Base-by-base conservation (phyloP, 1,139 yeast genomes). In the Wickerhamomyces sp. region DNA sequence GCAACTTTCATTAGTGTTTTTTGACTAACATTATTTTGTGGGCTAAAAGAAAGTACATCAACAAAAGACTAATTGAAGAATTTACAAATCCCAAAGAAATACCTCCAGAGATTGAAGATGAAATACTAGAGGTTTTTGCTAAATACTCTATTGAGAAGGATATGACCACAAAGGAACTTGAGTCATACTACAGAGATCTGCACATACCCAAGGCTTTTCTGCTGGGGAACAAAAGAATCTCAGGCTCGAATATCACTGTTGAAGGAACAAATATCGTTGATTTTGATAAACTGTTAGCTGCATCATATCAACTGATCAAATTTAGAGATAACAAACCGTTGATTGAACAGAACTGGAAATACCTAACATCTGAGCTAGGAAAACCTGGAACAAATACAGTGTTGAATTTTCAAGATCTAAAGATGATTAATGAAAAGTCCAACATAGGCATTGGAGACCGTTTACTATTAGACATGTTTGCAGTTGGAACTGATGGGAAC, bases 401-500 rank as follows among this genome's bases (percentile, higher is more conserved):
- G 37, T 46, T 60, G 43, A 59, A 66, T 35, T 40, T 67, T 16
- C 54, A 57, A 22, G 72, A 72, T 39, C 41, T 72, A 26, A 64
- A 61, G 34, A 46, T 53, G 32, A 43, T 69, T 7, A 55, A 61
- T n/a, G 49, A 54, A 8, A 52, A 52, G 18, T 48, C 65, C 6
- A 61, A 56, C 35, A 44, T 61, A 21, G 61, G 59, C 7, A 58
- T 63, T 7, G 58, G 59, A 5, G 55, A 56, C 9, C 51, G 57
- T 3, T 35, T 61, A 7, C 43, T 70, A 13, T 49, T 69, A 13
- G 72, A 68, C 33, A 72, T 73, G 77, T 54, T 72, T 26, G 62
- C 68, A 5, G 58, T 63, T 13, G 72, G 67, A 3, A 63, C 71
- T 1, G 56, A 60, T 7, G 67, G 70, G 3, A 53, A 54, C 7